Base-by-base conservation (phyloP, 2,329 filamentous ascomycete species). In the Bipolaris oryzae region DNA sequence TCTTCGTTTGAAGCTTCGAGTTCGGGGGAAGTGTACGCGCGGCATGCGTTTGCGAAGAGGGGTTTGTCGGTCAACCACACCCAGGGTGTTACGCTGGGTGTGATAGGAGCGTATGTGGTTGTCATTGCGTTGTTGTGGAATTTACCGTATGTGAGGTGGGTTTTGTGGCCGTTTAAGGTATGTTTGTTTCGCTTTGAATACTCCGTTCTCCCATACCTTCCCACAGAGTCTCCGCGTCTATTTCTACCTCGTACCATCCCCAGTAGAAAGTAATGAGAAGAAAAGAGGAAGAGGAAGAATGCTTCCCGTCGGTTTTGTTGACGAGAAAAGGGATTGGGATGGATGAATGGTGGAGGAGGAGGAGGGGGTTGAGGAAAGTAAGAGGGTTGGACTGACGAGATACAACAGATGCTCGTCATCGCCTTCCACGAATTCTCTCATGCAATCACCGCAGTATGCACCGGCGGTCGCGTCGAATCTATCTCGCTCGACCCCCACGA, bases 351-450 rank as follows among this genome's bases (percentile, higher is more conserved):
- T n/a, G n/a, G n/a, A n/a, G n/a, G n/a, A 21, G 21, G 21, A 21
- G 21, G 21, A 21, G 21, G 5, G 3, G 21, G 21, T 21, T n/a
- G n/a, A 21, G 21, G 3, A 5, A 21, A 21, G 3, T 21, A 21
- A 21, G 21, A 21, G 3, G 21, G n/a, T n/a, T 21, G 21, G 23
- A 25, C 23, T 25, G 23, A 25, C 7, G 23, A 7, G 23, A 7
- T 25, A 25, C 7, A 7, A 25, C 7, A 25, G 61, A 63, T 63
- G 61, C 53, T 93, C 18, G 89, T 91, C 49, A 92, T 93, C 62
- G 90, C 90, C 35, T 93, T 92, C 75, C 90, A 93, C 77, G 90
- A 93, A 68, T 84, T 92, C 69, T 86, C 88, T 11, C 90, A 93
- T 76, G 90, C 90, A 46, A 84, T 91, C 66, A 86, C 86, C 1